phyloP scores from a whole-genome alignment of 352 stramenopile genomes.

The Thraustotheca clavata region DNA sequence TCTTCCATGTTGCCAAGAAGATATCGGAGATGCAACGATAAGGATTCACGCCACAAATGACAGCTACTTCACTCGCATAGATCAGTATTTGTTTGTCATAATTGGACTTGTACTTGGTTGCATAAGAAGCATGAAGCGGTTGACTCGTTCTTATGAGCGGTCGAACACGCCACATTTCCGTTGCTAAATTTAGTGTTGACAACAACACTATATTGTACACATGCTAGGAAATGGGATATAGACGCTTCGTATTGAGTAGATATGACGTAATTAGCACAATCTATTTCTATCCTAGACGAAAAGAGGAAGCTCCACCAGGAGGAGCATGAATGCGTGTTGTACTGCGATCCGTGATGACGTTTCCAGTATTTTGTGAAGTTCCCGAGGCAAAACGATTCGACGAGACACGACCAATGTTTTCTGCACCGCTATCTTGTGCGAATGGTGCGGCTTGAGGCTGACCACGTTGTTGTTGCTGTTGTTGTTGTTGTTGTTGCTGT shows the following conservation, averaged over 20 bases:
- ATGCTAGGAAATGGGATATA: too few species aligned
- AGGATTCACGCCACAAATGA: conserved; percentile 71
- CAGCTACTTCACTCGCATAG: conserved; percentile 79
- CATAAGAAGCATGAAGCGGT: too few species aligned
- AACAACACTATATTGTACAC: too few species aligned
- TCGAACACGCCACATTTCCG: too few species aligned
- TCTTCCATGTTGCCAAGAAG: conserved; percentile 69
- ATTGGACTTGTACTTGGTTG: conserved; percentile 21
- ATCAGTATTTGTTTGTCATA: conserved; percentile 51
- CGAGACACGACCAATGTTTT: conserved; percentile 27
- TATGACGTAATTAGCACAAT: too few species aligned
- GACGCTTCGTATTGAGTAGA: too few species aligned
- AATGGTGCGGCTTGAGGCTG: conserved; percentile 7
- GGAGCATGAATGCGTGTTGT: conserved; percentile 86
- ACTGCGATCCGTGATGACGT: conserved; percentile 83
- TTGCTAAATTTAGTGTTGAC: too few species aligned
- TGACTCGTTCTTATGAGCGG: too few species aligned
- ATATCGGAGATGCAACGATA: conserved; percentile 80
- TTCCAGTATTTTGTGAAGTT: conserved; percentile 83
- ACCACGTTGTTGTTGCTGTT: conserved; percentile 28
- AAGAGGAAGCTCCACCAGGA: conserved; percentile 71
- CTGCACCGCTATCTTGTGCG: not conserved
- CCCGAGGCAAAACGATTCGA: conserved; percentile 82
- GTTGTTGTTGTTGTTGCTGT: conserved; percentile 23
- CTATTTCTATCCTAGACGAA: conserved; percentile 66